Conservation (phyloP, 495 filamentous ascomycete genomes). For the Penicillium lagena region DNA sequence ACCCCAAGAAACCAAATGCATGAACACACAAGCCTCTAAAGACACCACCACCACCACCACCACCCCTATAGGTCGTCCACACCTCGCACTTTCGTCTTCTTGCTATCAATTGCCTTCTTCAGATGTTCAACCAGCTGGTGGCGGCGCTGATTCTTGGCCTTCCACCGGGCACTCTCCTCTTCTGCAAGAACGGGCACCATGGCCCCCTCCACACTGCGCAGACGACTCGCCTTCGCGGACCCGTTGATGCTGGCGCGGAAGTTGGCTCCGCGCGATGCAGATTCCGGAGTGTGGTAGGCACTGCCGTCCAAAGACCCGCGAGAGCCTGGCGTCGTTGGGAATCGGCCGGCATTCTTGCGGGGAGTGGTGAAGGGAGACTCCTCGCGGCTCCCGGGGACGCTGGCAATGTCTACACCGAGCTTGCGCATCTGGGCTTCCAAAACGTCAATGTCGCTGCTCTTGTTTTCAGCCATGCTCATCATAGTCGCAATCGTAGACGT, state of each 20-base stretch:
- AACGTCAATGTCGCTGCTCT: slow-evolving; percentile 80
- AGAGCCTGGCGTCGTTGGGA: slow-evolving; percentile 34
- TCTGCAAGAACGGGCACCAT: slow-evolving; percentile 27
- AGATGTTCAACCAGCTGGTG: slow-evolving; percentile 44
- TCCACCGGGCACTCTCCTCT: slow-evolving; percentile 54
- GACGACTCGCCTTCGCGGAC: slow-evolving; percentile 38
- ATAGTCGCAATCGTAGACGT: slow-evolving; percentile 86
- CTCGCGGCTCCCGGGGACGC: slow-evolving; percentile 43
- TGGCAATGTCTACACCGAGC: slow-evolving; percentile 51
- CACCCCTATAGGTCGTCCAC: slow-evolving; percentile 27
- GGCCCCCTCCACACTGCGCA: slow-evolving; percentile 29
- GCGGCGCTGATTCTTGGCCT: slow-evolving; percentile 48
- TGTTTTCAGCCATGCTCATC: slow-evolving; percentile 84
- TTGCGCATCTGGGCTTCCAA: slow-evolving; percentile 78
- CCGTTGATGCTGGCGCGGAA: slow-evolving; percentile 42
- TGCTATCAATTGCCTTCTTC: slow-evolving; percentile 33
- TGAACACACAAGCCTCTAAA: slow-evolving; percentile 1
- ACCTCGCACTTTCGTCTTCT: slow-evolving; percentile 27
- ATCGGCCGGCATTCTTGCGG: slow-evolving; percentile 23
- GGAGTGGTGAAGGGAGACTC: slow-evolving; percentile 61
- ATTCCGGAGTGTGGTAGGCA: slow-evolving; percentile 53
- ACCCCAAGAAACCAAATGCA: neutral
- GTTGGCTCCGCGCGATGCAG: slow-evolving; percentile 29
- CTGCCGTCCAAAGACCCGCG: slow-evolving; percentile 35
- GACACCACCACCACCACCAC: neutral